Evolutionary conservation across 2,329 filamentous ascomycete species (phyloP), one percentile per base, ranked within the genome.

Genomic region (Paramyrothecium sp.): DNA sequence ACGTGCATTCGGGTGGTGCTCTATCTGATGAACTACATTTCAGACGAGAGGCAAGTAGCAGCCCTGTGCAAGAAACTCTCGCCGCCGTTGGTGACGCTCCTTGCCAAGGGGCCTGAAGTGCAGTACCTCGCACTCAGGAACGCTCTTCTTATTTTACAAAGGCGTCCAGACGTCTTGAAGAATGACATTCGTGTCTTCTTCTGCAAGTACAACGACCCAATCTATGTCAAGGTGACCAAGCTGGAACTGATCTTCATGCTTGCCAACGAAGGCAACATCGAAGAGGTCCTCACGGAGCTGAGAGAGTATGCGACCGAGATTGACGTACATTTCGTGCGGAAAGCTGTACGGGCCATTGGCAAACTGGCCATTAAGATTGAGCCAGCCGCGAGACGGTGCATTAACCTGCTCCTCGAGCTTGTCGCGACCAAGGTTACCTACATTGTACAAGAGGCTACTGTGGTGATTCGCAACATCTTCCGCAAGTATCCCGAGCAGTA

Each of bases 181-280:
- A 98, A 97, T 74, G 95, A 99, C 73, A 98, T 99, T 61, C 87
- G 95, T 51, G 95, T 99, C 33, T 99, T 99, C 78, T 99, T 99
- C 77, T 99, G 95, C 86, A 99, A 99, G 81, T 99, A 99, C 77
- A 99, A 99, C 73, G 95, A 99, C 70, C 95, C 95, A 0, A 99
- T 99, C 62, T 99, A 98, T 72, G 95, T 99, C 77, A 99, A 99
- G 75, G 95, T 99, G 54, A 99, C 95, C 17, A 99, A 99, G 76
- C 83, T 99, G 53, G 95, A 99, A 75, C 84, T 99, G 65, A 98
- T 99, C 64, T 99, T 99, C 75, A 99, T 98, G 95, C 84, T 99
- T 59, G 95, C 95, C 8, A 97, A 87, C 34, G 92, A 97, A 74
- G 90, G 89, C 67, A 99, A 99, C 71, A 99, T 99, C 65, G 89